Percentiles rank a stretch among this genome's conserved stretches.
These are phyloP conservation scores for Lobosporangium transversale DNA, from an alignment of 192 early-diverging fungal genomes.

Conservation along the genomic window DNA sequence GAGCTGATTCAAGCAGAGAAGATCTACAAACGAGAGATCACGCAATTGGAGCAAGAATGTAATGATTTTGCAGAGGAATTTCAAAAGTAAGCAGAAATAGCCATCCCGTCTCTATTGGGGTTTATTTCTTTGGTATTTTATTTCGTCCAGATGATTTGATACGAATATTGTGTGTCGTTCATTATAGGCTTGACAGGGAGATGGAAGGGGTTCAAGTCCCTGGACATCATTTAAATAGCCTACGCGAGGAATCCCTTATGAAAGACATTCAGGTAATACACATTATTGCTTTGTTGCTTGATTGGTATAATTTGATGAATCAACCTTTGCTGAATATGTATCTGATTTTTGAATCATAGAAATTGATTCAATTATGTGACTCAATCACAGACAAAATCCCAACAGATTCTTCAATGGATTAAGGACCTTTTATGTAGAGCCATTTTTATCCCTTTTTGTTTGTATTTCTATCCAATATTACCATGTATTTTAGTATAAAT, in stretches of 20 bases:
- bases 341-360: too few relatives aligned
- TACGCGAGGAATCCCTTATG: slow-evolving; percentile 11
- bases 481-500: too few relatives aligned
- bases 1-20: slow-evolving; percentile 30
- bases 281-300: too few relatives aligned
- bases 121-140: too few relatives aligned
- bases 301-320: too few relatives aligned
- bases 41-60: slow-evolving; percentile 22
- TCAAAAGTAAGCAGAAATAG: slow-evolving; percentile 22
- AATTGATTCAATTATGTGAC: slow-evolving; percentile 22
- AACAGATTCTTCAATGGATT: neutral
- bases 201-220: slow-evolving; percentile 15
- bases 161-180: neutral
- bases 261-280: slow-evolving; percentile 19
- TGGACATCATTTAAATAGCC: neutral
- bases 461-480: too few relatives aligned
- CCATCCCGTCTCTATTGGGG: neutral
- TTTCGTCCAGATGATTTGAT: too few relatives aligned
- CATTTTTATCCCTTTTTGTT: too few relatives aligned
- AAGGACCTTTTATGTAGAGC: too few relatives aligned
- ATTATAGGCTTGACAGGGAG: slow-evolving; percentile 24
- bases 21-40: slow-evolving; percentile 33
- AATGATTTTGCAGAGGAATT: slow-evolving; percentile 29
- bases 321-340: too few relatives aligned
- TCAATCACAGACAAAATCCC: slow-evolving; percentile 13